These are phyloP conservation scores for Lactarius sanguifluus DNA, from an alignment of 768 basidiomycete genomes.

Conservation along the genomic window DNA sequence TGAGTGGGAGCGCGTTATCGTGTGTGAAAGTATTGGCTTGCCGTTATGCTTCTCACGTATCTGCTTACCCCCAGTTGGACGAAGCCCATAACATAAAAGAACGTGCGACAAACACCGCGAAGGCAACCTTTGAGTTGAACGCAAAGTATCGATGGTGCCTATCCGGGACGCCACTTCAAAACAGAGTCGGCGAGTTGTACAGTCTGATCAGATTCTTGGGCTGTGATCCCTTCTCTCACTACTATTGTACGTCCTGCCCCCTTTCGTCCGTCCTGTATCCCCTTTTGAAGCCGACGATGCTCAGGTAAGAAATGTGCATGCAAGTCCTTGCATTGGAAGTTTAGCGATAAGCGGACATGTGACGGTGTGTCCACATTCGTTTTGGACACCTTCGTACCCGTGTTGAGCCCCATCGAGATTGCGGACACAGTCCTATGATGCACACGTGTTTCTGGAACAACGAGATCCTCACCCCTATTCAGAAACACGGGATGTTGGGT, in stretches of 20 bases:
- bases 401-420: slow-evolving; percentile 47
- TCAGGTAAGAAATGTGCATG: slow-evolving; percentile 88
- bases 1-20: slow-evolving; percentile 80
- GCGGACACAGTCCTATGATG: slow-evolving; percentile 83
- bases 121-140: slow-evolving; percentile 89
- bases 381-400: slow-evolving; percentile 7
- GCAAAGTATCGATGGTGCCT: slow-evolving; percentile 90
- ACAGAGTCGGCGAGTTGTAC: slow-evolving; percentile 98
- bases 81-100: slow-evolving; percentile 99
- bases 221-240: slow-evolving; percentile 89
- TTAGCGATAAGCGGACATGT: slow-evolving; percentile 77
- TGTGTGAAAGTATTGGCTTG: slow-evolving; percentile 54
- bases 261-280: background rate
- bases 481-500: slow-evolving; percentile 81
- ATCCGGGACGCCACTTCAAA: slow-evolving; percentile 94
- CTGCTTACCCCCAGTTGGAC: slow-evolving; percentile 57
- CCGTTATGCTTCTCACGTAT: slow-evolving; percentile 13
- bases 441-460: slow-evolving; percentile 97
- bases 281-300: slow-evolving; percentile 14
- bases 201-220: slow-evolving; percentile 90
- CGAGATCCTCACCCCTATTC: slow-evolving; percentile 94
- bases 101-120: slow-evolving; percentile 90
- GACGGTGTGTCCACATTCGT: slow-evolving; percentile 56
- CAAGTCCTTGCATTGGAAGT: slow-evolving; percentile 95
- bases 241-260: slow-evolving; percentile 65